Base-by-base conservation (phyloP, 108 stramenopile species). In the Skeletonema marinoi region DNA sequence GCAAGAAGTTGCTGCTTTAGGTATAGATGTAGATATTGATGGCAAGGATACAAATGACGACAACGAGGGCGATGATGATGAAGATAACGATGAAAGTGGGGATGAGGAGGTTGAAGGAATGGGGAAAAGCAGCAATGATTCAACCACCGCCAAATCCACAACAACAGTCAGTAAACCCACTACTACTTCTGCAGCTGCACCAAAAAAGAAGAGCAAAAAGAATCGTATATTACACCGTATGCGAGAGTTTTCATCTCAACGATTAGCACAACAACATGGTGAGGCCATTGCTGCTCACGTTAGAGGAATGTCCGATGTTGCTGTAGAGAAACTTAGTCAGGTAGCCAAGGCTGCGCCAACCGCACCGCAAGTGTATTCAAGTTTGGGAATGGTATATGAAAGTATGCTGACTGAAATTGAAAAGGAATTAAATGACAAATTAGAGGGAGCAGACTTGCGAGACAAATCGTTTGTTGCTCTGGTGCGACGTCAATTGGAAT, bases 331-430 rank as follows among this genome's bases (percentile, higher is more conserved):
- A 31, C 71, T 95, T 51, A 80, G 90, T 54, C 73, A 85, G 51
- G 87, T 93, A 5, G 94, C 94, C 4, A 77, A 74, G 68, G 87
- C 87, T 56, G 90, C 90, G 42, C 94, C 94, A 0, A 86, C 88
- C 30, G 94, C 94, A 12, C 94, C 94, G 17, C 94, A 95, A 60
- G 84, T 95, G 1, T 95, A 95, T 69, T 89, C 90, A 12, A 90
- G 89, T 51, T 82, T 95, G 4, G 94, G 94, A n/a, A 83, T 93
- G 89, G 90, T 95, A 42, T 95, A 90, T 58, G 91, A 92, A 67
- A 88, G 90, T 60, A 92, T 93, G 90, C 74, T 92, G 39, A 65
- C 62, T 32, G 86, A 89, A 35, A 80, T 70, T 21, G 73, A 77
- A 36, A 73, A 78, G 39, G 46, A 68, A 21, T 41, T 62, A 8